Evolutionary conservation across 768 basidiomycete genomes (phyloP).

Genomic region (Hemileccinum impolitum): DNA sequence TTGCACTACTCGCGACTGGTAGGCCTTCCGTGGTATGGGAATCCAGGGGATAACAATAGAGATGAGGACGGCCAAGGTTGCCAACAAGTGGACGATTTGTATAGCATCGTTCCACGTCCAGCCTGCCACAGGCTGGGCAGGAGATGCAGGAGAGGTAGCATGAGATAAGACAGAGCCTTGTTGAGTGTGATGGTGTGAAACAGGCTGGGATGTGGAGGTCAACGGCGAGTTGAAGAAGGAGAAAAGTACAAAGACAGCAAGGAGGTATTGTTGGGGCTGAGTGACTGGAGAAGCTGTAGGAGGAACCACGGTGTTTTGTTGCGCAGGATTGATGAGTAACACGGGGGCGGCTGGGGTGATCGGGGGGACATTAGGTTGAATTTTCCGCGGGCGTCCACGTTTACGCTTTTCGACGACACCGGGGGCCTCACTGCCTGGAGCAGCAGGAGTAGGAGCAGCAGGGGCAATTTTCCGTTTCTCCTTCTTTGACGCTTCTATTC

Average conservation of each 20-base stretch:
- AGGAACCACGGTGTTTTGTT: constrained; percentile 13
- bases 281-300: constrained; percentile 9
- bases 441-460: constrained; percentile 19
- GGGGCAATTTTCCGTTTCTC: constrained; percentile 36
- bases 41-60: constrained; percentile 52
- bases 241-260: constrained; percentile 81
- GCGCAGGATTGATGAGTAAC: constrained; percentile 12
- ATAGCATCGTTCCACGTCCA: constrained; percentile 53
- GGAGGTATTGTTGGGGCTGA: constrained; percentile 60
- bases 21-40: constrained; percentile 24
- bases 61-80: constrained; percentile 60
- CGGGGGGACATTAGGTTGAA: constrained; percentile 45
- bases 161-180: constrained; percentile 56
- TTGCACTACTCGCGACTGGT: constrained; percentile 22
- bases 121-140: constrained; percentile 13
- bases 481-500: constrained; percentile 45
- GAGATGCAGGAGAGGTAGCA: constrained; percentile 18
- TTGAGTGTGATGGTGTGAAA: constrained; percentile 44
- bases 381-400: constrained; percentile 78
- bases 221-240: constrained; percentile 81
- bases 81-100: constrained; percentile 64
- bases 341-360: constrained; percentile 25
- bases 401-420: constrained; percentile 71
- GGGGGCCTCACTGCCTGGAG: constrained; percentile 22
- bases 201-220: constrained; percentile 38